Percentiles rank a stretch among this genome's conserved stretches.
Evolutionary conservation across 192 early-diverging fungal genomes (phyloP).

Genomic region (Coemansia erecta): DNA sequence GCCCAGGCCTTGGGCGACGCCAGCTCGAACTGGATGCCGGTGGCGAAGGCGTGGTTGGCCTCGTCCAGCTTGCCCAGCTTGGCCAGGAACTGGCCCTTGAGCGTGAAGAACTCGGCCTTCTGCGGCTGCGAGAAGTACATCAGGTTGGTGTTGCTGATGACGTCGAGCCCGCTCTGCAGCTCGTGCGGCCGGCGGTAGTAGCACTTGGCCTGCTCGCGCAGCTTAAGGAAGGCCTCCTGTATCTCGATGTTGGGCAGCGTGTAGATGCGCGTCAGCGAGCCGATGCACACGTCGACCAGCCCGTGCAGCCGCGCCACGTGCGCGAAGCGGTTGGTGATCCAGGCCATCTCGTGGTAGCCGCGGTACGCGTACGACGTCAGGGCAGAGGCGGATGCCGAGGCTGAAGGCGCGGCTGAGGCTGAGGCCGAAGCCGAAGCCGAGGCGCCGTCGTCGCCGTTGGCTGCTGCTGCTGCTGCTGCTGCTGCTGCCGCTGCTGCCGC

Average conservation of each 20-base stretch:
- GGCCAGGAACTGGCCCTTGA: conserved; percentile 93
- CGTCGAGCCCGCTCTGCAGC: conserved; percentile 88
- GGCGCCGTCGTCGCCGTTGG: conserved; percentile 19
- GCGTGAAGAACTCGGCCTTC: conserved; percentile 96
- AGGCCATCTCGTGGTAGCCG: conserved; percentile 99
- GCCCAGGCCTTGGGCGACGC: conserved; percentile 94
- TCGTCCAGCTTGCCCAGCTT: conserved; percentile 83
- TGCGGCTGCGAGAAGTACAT: conserved; percentile 89
- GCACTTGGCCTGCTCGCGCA: conserved; percentile 98
- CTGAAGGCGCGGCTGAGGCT: conserved; percentile 12
- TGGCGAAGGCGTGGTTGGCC: conserved; percentile 87
- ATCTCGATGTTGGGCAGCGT: conserved; percentile 99
- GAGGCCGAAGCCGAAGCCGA: conserved; percentile 10
- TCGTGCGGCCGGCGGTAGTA: conserved; percentile 88
- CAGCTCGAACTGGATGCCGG: conserved; percentile 86
- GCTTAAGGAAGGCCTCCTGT: conserved; percentile 95
- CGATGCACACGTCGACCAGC: conserved; percentile 92
- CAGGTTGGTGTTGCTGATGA: conserved; percentile 99
- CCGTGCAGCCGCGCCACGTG: conserved; percentile 94
- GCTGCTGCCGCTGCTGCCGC: conserved; percentile 13
- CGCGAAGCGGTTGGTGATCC: conserved; percentile 99
- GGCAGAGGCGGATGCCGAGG: conserved; percentile 20
- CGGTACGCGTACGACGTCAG: conserved; percentile 87
- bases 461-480: conserved; percentile 26
- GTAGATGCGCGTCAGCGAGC: conserved; percentile 92